Conservation (phyloP, 202 grass and related monocot species). For the Schoenoplectus triqueter region DNA sequence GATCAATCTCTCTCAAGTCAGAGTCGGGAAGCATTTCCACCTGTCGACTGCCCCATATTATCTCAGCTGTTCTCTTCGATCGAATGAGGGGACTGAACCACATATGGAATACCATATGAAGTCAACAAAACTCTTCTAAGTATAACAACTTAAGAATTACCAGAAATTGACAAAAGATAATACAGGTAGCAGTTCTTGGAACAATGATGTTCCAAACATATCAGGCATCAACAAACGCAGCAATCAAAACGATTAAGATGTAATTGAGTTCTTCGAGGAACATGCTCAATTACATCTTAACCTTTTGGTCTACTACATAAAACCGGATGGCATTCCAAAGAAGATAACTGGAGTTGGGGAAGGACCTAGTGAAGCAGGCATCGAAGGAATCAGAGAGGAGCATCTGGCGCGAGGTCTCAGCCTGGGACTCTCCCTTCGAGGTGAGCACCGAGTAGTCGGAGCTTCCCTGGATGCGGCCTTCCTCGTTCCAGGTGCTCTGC, state of each 20-base stretch:
- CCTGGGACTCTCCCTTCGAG: slow-evolving; percentile 81
- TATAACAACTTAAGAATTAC: slow-evolving; percentile 24
- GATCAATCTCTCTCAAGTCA: slow-evolving; percentile 90
- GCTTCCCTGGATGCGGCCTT: slow-evolving; percentile 93
- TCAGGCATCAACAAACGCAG: neutral
- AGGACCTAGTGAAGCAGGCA: slow-evolving; percentile 79
- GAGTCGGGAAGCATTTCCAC: slow-evolving; percentile 67
- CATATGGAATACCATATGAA: slow-evolving; percentile 21
- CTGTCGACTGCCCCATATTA: slow-evolving; percentile 64
- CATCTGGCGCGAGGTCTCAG: slow-evolving; percentile 86
- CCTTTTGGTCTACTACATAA: neutral
- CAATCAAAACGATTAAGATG: neutral
- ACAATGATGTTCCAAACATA: neutral
- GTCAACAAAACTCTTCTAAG: slow-evolving; percentile 23
- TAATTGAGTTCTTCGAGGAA: neutral
- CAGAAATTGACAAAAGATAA: neutral
- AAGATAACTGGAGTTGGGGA: neutral
- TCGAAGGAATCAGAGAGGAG: slow-evolving; percentile 81
- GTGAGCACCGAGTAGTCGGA: slow-evolving; percentile 90
- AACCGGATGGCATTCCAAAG: neutral
- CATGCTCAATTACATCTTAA: neutral
- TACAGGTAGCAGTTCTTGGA: too few relatives aligned
- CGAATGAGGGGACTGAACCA: slow-evolving; percentile 67
- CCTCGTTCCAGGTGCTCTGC: slow-evolving; percentile 99
- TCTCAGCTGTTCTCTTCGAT: slow-evolving; percentile 84